These are phyloP conservation scores for Schwanniomyces etchellsii DNA, from an alignment of 1,139 yeast genomes.

Conservation along the genomic window DNA sequence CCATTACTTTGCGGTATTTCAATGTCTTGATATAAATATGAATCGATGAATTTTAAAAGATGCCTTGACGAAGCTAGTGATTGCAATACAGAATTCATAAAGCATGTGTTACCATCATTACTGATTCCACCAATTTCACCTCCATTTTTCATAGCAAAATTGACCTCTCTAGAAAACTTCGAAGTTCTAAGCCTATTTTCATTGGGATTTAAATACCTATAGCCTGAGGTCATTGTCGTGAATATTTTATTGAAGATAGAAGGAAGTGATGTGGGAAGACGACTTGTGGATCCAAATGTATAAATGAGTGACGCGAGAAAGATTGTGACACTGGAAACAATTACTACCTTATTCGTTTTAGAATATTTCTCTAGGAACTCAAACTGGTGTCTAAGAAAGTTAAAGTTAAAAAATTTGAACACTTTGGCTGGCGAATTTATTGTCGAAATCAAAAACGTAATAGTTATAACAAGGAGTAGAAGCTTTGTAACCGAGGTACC, in stretches of 20 bases:
- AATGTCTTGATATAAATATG: constrained; percentile 28
- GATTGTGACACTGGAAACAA: constrained; percentile 4
- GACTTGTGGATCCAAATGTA: constrained; percentile 3
- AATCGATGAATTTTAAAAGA: constrained; percentile 51
- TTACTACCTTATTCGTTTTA: constrained; percentile 3
- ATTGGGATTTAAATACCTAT: constrained; percentile 6
- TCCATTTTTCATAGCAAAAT: constrained; percentile 48
- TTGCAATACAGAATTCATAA: constrained; percentile 87
- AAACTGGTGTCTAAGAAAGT: too few species aligned
- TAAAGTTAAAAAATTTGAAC: too few species aligned
- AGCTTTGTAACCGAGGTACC: too few species aligned
- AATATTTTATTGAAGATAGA: constrained; percentile 10
- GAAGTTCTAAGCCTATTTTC: constrained; percentile 9
- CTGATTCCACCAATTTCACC: constrained; percentile 79
- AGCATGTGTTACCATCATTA: constrained; percentile 91
- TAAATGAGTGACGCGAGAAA: constrained; percentile 4
- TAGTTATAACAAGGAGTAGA: too few species aligned
- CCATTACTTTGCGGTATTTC: constrained; percentile 13
- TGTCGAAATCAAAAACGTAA: too few species aligned
- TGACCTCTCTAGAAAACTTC: constrained; percentile 21
- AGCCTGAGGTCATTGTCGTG: constrained; percentile 12
- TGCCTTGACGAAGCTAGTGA: constrained; percentile 72
- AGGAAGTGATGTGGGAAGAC: constrained; percentile 6
- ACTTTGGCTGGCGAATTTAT: too few species aligned
- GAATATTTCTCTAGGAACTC: too few species aligned